These are phyloP conservation scores for Crucihimalaya himalaica DNA, from an alignment of 345 rosid species.

Conservation along the genomic window DNA sequence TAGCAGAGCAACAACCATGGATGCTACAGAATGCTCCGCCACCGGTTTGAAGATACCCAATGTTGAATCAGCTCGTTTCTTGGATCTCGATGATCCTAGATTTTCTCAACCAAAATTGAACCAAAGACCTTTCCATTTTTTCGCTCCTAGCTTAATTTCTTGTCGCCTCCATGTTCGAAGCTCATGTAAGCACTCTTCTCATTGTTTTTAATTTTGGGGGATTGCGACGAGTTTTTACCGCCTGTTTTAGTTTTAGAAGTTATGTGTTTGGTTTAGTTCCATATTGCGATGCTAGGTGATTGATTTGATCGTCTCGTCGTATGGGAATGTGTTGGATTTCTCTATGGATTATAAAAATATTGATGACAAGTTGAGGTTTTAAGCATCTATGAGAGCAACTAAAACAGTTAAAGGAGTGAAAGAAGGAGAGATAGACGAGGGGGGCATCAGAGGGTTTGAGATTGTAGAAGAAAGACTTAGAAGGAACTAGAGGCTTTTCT, in stretches of 20 bases:
- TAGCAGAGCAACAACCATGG: constrained; percentile 21
- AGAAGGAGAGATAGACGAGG: no score
- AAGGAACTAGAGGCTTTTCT: no score
- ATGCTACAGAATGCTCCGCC: constrained; percentile 27
- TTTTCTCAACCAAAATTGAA: constrained; percentile 37
- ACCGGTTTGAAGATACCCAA: constrained; percentile 59
- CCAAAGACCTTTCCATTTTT: constrained; percentile 9
- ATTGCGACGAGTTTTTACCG: constrained; percentile 1
- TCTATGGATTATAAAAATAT: not conserved
- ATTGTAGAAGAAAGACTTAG: no score
- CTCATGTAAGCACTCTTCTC: constrained; percentile 58
- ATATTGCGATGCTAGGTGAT: not conserved
- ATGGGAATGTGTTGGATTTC: not conserved
- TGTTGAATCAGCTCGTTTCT: constrained; percentile 37
- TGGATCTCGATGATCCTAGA: constrained; percentile 46
- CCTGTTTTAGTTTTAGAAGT: not conserved
- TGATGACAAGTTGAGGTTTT: constrained; percentile 6
- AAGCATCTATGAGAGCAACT: constrained; percentile 7
- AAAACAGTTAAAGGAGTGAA: no score
- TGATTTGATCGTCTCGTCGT: not conserved
- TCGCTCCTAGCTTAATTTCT: constrained; percentile 22
- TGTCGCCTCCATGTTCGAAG: constrained; percentile 79
- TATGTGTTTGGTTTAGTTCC: not conserved
- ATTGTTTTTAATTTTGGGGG: constrained; percentile 9
- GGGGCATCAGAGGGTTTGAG: no score